Base-by-base conservation (phyloP, 2,329 filamentous ascomycete genomes). In the Neofusicoccum umdonicola region DNA sequence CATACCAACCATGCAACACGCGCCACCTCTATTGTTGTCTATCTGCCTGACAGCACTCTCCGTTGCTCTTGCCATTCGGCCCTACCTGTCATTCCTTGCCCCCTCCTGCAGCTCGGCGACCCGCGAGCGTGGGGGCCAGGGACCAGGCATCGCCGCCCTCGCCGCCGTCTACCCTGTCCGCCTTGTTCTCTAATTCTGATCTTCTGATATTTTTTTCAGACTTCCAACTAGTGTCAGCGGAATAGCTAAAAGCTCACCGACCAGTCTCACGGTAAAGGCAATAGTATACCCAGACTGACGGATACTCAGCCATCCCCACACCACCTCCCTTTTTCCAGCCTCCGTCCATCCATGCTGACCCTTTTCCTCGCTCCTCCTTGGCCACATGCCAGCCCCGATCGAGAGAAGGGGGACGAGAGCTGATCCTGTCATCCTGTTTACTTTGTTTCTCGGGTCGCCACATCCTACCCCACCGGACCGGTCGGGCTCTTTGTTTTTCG, bases 91-190 rank as follows among this genome's bases (percentile, higher is more conserved):
- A 31, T 39, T 37, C 31, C 19, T 27, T 35, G 15, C 42, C 34
- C 56, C 17, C n/a, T 19, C 56, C 42, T 60, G 56, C 41, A 60
- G 27, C 41, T 45, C 31, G 44, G 41, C 56, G 31, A 47, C 27
- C 56, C 31, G 56, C 42, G 42, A 37, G 22, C 15, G 42, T 60
- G 42, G 56, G 56, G 56, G 56, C 56, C 56, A 47, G 54, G 54
- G 54, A 58, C 37, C n/a, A 37, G 17, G 51, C 12, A 34, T 19
- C 17, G n/a, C 35, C 4, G 13, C 52, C 2, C 37, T n/a, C 39
- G 17, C 22, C 13, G 52, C 17, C 31, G 19, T 19, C 12, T 52
- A n/a, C 34, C 48, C 13, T 34, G 31, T 11, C 13, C 34, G 34
- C 34, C 27, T 54, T n/a, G 35, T 35, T 17, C 27, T 31, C 12